Conservation (phyloP, 208 protist species). For the Herpetomonas muscarum region DNA sequence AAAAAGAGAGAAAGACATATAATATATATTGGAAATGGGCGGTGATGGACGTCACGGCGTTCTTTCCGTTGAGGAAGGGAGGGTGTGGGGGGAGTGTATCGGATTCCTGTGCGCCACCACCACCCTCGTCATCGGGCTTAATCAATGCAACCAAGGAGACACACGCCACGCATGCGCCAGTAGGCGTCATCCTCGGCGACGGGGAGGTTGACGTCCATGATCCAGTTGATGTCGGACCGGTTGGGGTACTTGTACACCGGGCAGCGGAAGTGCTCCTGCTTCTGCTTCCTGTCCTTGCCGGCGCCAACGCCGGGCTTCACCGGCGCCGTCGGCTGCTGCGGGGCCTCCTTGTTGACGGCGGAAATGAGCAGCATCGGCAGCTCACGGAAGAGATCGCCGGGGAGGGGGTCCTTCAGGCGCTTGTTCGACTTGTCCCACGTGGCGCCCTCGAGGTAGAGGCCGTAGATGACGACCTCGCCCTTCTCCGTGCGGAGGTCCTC, state of each 20-base stretch:
- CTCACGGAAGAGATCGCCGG: constrained; percentile 94
- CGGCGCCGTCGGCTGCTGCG: constrained; percentile 41
- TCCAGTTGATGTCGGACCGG: constrained; percentile 96
- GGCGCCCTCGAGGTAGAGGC: constrained; percentile 97
- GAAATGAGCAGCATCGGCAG: constrained; percentile 96
- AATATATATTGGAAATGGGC: too few relatives aligned
- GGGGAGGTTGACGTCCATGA: constrained; percentile 95
- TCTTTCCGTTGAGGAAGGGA: too few relatives aligned
- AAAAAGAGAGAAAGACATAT: too few relatives aligned
- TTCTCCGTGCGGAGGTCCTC: constrained; percentile 89
- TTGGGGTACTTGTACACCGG: constrained; percentile 97
- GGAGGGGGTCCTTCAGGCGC: constrained; percentile 89
- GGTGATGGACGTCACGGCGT: too few relatives aligned
- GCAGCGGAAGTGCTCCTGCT: constrained; percentile 95
- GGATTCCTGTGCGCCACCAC: too few relatives aligned
- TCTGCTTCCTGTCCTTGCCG: constrained; percentile 81
- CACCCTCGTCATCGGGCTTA: too few relatives aligned
- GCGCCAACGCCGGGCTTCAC: constrained; percentile 51
- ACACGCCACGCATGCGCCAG: constrained; percentile 96
- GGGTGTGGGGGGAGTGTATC: too few relatives aligned
- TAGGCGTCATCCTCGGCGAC: constrained; percentile 92
- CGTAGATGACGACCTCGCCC: constrained; percentile 97
- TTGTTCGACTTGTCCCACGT: constrained; percentile 95
- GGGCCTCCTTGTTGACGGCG: constrained; percentile 88
- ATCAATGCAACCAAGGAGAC: constrained; percentile 82